Evolutionary conservation across 805 yeast species (phyloP).

Genomic region (Pichia gijzeniarum): DNA sequence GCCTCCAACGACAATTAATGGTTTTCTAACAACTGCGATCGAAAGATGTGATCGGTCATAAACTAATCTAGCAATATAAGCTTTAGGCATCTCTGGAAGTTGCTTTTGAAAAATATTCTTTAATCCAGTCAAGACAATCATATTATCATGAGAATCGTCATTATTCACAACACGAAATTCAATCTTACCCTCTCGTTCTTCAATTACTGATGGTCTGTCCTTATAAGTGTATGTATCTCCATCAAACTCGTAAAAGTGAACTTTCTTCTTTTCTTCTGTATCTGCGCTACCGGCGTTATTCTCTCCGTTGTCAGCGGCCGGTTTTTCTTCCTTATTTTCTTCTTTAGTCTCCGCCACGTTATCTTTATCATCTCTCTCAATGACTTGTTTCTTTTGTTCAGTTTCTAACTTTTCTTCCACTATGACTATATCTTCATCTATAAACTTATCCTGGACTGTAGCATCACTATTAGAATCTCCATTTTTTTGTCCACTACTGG

Average conservation of each 20-base stretch:
- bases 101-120: slow-evolving; percentile 96
- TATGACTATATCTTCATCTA: too few species aligned
- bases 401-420: too few species aligned
- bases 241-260: slow-evolving; percentile 53
- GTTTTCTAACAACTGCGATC: slow-evolving; percentile 92
- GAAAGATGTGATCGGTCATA: slow-evolving; percentile 92
- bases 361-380: background rate
- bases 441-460: too few species aligned
- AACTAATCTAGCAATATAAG: slow-evolving; percentile 89
- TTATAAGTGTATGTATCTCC: slow-evolving; percentile 77
- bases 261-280: slow-evolving; percentile 38
- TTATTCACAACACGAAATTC: slow-evolving; percentile 96
- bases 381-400: too few species aligned
- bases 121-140: slow-evolving; percentile 89
- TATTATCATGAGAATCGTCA: slow-evolving; percentile 78
- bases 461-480: too few species aligned
- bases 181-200: slow-evolving; percentile 87
- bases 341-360: slow-evolving; percentile 8
- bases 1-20: slow-evolving; percentile 95
- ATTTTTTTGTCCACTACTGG: background rate
- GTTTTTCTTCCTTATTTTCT: slow-evolving; percentile 14
- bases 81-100: slow-evolving; percentile 97
- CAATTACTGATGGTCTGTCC: slow-evolving; percentile 90
- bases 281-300: slow-evolving; percentile 19
- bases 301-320: slow-evolving; percentile 17